A percentile compares a stretch with the other conserved stretches of the same genome.
phyloP scores from a whole-genome alignment of 768 basidiomycete species.

The Termitomyces sp. region DNA sequence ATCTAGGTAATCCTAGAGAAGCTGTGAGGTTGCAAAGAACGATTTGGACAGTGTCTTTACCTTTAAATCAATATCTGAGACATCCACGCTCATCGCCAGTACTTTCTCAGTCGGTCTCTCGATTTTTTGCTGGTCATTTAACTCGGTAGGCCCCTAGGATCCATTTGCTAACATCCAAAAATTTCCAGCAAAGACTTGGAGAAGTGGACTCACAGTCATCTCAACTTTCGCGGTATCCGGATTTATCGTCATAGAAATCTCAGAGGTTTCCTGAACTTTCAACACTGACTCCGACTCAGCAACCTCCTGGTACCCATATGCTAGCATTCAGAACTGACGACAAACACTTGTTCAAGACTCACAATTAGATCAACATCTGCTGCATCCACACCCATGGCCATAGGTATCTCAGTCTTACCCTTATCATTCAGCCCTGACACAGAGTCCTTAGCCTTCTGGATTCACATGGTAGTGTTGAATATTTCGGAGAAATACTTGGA shows the following conservation, averaged over 20 bases:
- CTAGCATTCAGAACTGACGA: neutral
- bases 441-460: neutral
- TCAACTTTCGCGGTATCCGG: neutral
- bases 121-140: neutral
- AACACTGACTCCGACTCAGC: neutral
- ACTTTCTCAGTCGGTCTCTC: neutral
- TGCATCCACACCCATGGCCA: conserved; percentile 3
- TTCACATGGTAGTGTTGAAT: too few relatives aligned
- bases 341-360: neutral
- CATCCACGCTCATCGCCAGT: conserved; percentile 8
- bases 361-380: conserved; percentile 10
- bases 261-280: neutral
- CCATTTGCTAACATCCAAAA: neutral
- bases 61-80: conserved; percentile 10
- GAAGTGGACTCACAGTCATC: neutral
- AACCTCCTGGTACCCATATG: neutral
- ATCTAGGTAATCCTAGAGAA: conserved; percentile 12
- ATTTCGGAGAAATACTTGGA: neutral
- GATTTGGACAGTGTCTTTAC: neutral
- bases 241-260: neutral
- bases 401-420: neutral
- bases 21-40: neutral
- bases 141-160: neutral
- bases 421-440: neutral
- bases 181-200: neutral